Evolutionary conservation across 768 basidiomycete genomes (phyloP), one percentile per base, ranked within the genome.

Genomic region (Dacryopinax spathularia): DNA sequence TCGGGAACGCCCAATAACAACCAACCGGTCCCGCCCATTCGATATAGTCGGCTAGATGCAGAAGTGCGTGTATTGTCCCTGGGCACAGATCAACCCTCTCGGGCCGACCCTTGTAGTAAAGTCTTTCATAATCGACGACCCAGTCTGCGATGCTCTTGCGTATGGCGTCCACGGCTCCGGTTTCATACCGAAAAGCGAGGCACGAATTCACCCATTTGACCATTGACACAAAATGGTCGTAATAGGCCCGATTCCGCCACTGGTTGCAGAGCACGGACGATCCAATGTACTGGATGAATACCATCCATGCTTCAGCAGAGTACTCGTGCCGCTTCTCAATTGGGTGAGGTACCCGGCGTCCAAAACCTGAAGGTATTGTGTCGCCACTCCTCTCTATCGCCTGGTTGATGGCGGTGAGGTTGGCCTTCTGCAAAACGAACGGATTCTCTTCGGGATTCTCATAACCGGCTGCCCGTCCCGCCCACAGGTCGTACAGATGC

Each of bases 341-440:
- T 12, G 22, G 43, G 22, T 44, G 7, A 22, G 3, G 66, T 39
- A 48, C 29, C 20, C 31, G 6, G 5, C 20, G 31, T 37, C 75
- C 75, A 66, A 76, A 74, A 0, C 69, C 72, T 1, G 48, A 74
- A 0, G 79, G 79, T 34, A 79, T 78, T 0, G 74, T 75, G 4
- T 64, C 44, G 0, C 75, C 74, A 10, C 75, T 66, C n/a, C 20
- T 34, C 0, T 71, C 72, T 0, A 73, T 76, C 29, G 72, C 77
- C 1, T 66, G 60, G 0, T 79, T 75, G 41, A 81, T 74, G 0
- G 72, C 73, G 15, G 78, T 70, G 80, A 80, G 81, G 1, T 79
- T 71, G 0, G 65, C 62, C 13, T 59, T 18, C 0, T 33, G 20
- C 16, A 78, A 65, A 2, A 68, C 60, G 34, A 77, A 78, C 7